These are phyloP conservation scores for Sarocladium strictum DNA, from an alignment of 2,329 filamentous ascomycete genomes.

Conservation along the genomic window DNA sequence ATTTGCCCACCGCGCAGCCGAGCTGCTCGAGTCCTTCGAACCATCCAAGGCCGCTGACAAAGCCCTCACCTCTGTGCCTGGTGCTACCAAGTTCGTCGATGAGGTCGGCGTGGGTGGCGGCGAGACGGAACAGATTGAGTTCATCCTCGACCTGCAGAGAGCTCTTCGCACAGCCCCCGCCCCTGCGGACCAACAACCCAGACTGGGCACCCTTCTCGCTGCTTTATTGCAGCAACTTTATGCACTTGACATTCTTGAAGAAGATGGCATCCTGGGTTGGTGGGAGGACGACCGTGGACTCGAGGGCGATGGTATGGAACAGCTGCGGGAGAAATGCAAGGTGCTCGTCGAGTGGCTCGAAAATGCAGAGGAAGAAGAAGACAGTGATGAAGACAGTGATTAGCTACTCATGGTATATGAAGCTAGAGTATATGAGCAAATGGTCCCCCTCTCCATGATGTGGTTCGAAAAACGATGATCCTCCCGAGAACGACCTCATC, in stretches of 20 bases:
- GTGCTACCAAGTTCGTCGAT: constrained; percentile 49
- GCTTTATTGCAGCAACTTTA: constrained; percentile 81
- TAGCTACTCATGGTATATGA: constrained; percentile 11
- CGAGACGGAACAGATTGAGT: constrained; percentile 76
- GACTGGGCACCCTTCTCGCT: constrained; percentile 60
- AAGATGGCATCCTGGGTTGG: constrained; percentile 80
- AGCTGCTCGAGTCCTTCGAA: constrained; percentile 55
- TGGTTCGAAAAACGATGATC: neutral
- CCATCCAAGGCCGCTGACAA: constrained; percentile 59
- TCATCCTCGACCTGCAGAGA: constrained; percentile 74
- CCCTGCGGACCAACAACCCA: constrained; percentile 28
- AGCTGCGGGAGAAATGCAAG: constrained; percentile 66
- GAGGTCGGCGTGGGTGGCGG: constrained; percentile 60
- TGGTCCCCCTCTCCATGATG: neutral
- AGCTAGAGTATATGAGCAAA: neutral
- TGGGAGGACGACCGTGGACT: constrained; percentile 69
- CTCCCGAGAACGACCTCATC: no score
- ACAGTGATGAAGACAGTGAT: constrained; percentile 47
- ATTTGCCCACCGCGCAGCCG: constrained; percentile 74
- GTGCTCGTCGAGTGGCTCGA: constrained; percentile 80
- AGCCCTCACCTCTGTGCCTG: constrained; percentile 49
- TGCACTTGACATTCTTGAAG: constrained; percentile 76
- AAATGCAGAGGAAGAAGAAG: constrained; percentile 68
- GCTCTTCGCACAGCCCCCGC: constrained; percentile 64
- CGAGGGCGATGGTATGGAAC: constrained; percentile 61